Base-by-base conservation (phyloP, 352 stramenopile genomes). In the Pythium utonaiense region DNA sequence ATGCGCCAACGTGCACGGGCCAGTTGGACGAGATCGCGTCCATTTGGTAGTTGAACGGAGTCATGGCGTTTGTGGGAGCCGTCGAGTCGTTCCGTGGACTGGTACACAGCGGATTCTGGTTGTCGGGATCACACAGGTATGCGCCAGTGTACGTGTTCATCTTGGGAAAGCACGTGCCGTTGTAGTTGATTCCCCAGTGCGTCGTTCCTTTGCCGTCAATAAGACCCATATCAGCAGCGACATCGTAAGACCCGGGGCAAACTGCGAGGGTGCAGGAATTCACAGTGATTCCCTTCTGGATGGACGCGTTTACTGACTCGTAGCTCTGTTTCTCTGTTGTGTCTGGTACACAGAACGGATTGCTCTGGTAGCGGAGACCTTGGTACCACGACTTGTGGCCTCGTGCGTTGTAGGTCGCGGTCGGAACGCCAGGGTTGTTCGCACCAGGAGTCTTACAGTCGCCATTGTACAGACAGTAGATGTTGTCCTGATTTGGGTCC, bases 1-100 rank as follows among this genome's bases (percentile, higher is more conserved):
- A 89, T 1, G 71, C 81, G 1, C 73, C 77, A 9, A 88, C 40
- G 31, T 84, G 77, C 22, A 91, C 68, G 3, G 70, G 73, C 81
- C 79, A 91, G 53, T 91, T 91, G 16, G 79, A 74, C 17, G 78
- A 91, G 52, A 91, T 88, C 7, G 77, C 81, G 25, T 91, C 78
- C 77, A 89, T 91, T 57, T 91, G 78, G 60, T 90, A 90, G 62
- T 79, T 84, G 57, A 90, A 88, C 17, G 65, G 16, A 41, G 74
- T 73, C 76, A 89, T 87, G 13, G 74, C 70, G 30, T 87, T 84
- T 8, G 71, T 80, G 57, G 69, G 65, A 0, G 74, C 67, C 21
- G 17, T 63, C 1, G 36, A 63, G 25, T 67, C 47, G 30, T 74
- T 70, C 0, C 80, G 75, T 47, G 80, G 78, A 7, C 38, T 63